These are phyloP conservation scores for Populus tomentosa DNA, from an alignment of 441 rosid genomes.

Conservation along the genomic window DNA sequence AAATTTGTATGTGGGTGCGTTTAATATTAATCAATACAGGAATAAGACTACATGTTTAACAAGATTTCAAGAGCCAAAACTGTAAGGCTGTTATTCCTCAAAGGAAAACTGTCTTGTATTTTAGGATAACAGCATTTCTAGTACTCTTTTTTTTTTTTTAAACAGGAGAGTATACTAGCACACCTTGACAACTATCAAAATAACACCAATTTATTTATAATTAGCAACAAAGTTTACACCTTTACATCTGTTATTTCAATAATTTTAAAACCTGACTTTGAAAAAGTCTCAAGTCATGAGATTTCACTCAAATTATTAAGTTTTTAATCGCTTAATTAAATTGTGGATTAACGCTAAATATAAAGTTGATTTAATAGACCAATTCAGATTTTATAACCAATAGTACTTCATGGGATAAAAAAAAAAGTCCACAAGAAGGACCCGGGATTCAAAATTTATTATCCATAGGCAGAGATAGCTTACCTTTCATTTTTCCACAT, in stretches of 20 bases:
- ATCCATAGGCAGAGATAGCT: not conserved
- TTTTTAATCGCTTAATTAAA: too few relatives aligned
- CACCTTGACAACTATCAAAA: not conserved
- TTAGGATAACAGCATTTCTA: not conserved
- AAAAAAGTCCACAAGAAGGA: not conserved
- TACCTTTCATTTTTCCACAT: slow-evolving; percentile 26
- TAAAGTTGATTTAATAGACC: too few relatives aligned
- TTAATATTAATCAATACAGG: not conserved
- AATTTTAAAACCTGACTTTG: not conserved
- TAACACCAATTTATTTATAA: too few relatives aligned
- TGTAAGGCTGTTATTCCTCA: not conserved
- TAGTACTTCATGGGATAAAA: not conserved
- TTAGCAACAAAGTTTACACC: too few relatives aligned
- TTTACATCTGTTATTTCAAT: not conserved
- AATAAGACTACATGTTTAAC: not conserved
- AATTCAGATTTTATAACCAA: too few relatives aligned
- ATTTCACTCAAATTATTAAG: too few relatives aligned
- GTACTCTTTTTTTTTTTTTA: not conserved
- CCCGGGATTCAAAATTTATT: slow-evolving; percentile 31
- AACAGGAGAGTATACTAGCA: not conserved
- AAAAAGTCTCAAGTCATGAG: too few relatives aligned
- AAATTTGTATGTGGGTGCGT: not conserved
- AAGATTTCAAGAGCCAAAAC: slow-evolving; percentile 6
- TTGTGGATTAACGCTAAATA: too few relatives aligned
- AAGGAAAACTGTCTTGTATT: not conserved